phyloP scores from a whole-genome alignment of 2,329 filamentous ascomycete species.

The Dothideomycetes sp. region DNA sequence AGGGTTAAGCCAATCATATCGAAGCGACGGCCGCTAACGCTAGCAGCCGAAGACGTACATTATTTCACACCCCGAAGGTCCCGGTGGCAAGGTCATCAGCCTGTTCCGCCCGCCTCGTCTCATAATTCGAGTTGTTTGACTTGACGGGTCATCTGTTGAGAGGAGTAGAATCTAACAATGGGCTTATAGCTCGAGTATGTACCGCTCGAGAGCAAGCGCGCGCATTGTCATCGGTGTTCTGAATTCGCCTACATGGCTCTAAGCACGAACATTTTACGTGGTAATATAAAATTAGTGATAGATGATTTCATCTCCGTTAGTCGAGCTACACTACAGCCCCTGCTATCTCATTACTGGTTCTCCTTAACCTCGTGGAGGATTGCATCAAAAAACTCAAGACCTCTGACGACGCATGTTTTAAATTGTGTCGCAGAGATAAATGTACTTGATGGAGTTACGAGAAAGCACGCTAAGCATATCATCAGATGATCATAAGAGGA shows the following conservation, averaged over 20 bases:
- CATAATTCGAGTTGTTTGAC: too few species aligned
- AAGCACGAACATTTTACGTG: too few species aligned
- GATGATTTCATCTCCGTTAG: background rate
- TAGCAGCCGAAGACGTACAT: background rate
- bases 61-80: too few species aligned
- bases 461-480: background rate
- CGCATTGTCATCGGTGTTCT: too few species aligned
- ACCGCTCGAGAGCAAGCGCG: too few species aligned
- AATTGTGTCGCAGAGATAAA: too few species aligned
- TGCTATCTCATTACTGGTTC: background rate
- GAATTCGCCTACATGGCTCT: too few species aligned
- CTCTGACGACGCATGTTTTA: too few species aligned
- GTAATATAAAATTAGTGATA: background rate
- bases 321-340: background rate
- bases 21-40: background rate
- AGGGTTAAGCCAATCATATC: background rate
- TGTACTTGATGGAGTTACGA: background rate
- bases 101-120: background rate
- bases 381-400: background rate
- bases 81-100: background rate
- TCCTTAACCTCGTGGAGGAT: background rate
- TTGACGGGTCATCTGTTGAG: too few species aligned
- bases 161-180: too few species aligned
- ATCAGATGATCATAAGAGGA: background rate
- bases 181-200: too few species aligned